Conservation (phyloP, 2,329 filamentous ascomycete species). For the Scleromitrula shiraiana region DNA sequence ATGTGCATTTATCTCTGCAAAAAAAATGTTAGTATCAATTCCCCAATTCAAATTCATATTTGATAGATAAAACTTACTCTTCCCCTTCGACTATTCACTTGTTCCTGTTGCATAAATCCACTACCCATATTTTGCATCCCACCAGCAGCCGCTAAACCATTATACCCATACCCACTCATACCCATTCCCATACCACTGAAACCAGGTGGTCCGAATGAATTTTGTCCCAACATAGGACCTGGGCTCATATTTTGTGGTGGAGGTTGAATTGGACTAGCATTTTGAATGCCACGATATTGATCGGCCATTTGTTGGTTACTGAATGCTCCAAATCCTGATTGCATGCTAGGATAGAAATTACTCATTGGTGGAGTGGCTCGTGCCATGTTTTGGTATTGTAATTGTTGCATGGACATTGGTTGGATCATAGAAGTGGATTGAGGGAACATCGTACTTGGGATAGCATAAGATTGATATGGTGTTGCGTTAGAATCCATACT, state of each 20-base stretch:
- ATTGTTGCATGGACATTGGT: conserved; percentile 42
- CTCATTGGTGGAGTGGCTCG: conserved; percentile 45
- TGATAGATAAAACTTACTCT: conserved; percentile 37
- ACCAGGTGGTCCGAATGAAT: conserved; percentile 42
- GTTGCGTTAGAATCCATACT: conserved; percentile 42
- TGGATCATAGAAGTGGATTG: conserved; percentile 37
- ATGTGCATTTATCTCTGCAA: conserved; percentile 7
- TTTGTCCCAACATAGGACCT: conserved; percentile 33
- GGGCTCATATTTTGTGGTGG: conserved; percentile 33
- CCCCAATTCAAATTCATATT: not conserved
- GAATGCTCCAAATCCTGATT: conserved; percentile 47
- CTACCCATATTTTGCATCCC: conserved; percentile 42
- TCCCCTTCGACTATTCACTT: conserved; percentile 48
- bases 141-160: conserved; percentile 33
- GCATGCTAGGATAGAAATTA: conserved; percentile 50
- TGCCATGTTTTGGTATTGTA: conserved; percentile 51
- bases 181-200: conserved; percentile 40
- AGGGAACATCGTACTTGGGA: conserved; percentile 45
- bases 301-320: conserved; percentile 41
- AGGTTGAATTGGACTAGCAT: conserved; percentile 41
- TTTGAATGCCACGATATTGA: conserved; percentile 46
- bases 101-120: conserved; percentile 47
- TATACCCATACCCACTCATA: conserved; percentile 39
- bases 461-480: conserved; percentile 43
- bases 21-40: no score